Percentiles rank a stretch among this genome's conserved stretches.
phyloP scores from a whole-genome alignment of 139 green algal genomes.

The Chlorella ohadii region DNA sequence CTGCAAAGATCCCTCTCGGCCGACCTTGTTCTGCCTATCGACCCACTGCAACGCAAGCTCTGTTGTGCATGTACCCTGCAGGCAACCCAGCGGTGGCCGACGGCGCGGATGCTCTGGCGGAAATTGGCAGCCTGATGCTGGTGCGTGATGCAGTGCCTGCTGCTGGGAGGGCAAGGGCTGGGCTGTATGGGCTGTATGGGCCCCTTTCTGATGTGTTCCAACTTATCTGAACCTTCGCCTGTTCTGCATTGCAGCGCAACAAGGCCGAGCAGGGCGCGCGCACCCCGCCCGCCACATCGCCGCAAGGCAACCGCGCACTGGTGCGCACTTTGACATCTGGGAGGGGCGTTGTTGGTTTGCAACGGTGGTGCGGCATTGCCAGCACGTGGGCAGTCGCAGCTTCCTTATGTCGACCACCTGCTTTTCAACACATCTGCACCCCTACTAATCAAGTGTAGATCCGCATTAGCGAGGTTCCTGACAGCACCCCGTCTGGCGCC shows the following conservation, averaged over 20 bases:
- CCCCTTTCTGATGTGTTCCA: too few relatives aligned
- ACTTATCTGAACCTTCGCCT: too few relatives aligned
- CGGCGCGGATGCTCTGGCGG: not conserved
- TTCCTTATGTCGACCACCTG: too few relatives aligned
- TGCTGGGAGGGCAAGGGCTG: not conserved
- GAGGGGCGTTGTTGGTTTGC: not conserved
- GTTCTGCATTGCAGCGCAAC: too few relatives aligned
- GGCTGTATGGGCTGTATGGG: too few relatives aligned
- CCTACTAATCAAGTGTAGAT: not conserved
- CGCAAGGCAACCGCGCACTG: not conserved
- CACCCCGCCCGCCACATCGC: constrained; percentile 2
- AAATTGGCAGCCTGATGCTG: not conserved
- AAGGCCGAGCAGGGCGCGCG: not conserved
- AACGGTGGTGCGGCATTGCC: too few relatives aligned
- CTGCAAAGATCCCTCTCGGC: too few relatives aligned
- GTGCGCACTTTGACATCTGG: not conserved
- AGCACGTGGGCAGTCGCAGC: too few relatives aligned
- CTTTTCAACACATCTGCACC: too few relatives aligned
- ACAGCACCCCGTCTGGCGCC: constrained; percentile 1
- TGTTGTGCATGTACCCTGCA: not conserved
- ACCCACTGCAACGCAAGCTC: not conserved
- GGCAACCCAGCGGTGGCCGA: constrained; percentile 14
- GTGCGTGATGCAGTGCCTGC: not conserved
- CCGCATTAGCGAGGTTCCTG: constrained; percentile 10
- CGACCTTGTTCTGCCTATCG: too few relatives aligned